Evolutionary conservation across 192 early-diverging fungal species (phyloP).

Genomic region (Coemansia sp.): DNA sequence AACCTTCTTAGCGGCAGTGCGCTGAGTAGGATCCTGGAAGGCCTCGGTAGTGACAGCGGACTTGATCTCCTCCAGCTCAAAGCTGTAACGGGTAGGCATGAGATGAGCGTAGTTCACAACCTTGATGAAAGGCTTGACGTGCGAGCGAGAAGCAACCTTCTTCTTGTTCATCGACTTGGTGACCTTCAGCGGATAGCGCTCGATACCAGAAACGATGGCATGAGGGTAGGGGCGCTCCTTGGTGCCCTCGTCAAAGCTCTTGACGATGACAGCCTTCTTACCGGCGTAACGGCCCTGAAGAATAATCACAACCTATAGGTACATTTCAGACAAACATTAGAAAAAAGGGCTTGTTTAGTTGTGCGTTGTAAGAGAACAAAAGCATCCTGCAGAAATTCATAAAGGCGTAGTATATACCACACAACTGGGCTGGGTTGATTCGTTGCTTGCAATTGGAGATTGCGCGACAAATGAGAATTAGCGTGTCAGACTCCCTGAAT

Average conservation of each 20-base stretch:
- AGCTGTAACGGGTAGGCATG: slow-evolving; percentile 99
- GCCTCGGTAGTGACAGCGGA: slow-evolving; percentile 78
- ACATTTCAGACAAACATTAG: background rate
- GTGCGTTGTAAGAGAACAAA: too few relatives aligned
- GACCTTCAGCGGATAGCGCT: slow-evolving; percentile 96
- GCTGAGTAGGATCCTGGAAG: slow-evolving; percentile 95
- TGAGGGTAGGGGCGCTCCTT: slow-evolving; percentile 96
- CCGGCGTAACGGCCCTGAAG: slow-evolving; percentile 98
- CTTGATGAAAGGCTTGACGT: slow-evolving; percentile 99
- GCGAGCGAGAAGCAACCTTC: slow-evolving; percentile 93
- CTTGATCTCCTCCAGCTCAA: slow-evolving; percentile 95
- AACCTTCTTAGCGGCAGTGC: slow-evolving; percentile 85
- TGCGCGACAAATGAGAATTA: too few relatives aligned
- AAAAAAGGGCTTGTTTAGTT: background rate
- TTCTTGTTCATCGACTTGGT: slow-evolving; percentile 94
- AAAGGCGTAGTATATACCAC: too few relatives aligned
- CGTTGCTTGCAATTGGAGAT: too few relatives aligned
- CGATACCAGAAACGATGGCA: slow-evolving; percentile 97
- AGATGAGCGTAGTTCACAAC: slow-evolving; percentile 99
- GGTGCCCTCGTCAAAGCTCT: slow-evolving; percentile 94
- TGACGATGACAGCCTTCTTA: slow-evolving; percentile 99
- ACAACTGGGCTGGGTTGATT: too few relatives aligned
- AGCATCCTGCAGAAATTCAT: too few relatives aligned
- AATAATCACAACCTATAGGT: slow-evolving; percentile 89
- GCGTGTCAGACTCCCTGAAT: too few relatives aligned